Percentiles rank a stretch among this genome's conserved stretches.
Conservation (phyloP, 148 eudicot species). For the Chenopodium berlandieri region DNA sequence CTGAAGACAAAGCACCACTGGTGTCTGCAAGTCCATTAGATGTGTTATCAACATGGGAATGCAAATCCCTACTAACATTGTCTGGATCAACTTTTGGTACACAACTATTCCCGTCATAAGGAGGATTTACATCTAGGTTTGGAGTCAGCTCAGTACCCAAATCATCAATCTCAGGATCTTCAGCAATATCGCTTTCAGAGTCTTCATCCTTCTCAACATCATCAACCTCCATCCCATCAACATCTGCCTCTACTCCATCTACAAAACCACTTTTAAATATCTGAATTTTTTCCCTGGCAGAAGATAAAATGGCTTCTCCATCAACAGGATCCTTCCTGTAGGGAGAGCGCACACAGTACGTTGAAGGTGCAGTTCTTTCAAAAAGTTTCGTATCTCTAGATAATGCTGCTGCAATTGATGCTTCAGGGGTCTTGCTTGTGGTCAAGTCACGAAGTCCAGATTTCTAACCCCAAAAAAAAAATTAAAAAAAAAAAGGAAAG, state of each 20-base stretch:
- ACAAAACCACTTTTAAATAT: slow-evolving; percentile 53
- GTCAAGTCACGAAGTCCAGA: slow-evolving; percentile 92
- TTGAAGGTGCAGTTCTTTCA: slow-evolving; percentile 96
- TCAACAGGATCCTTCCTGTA: slow-evolving; percentile 80
- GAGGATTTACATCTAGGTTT: slow-evolving; percentile 34
- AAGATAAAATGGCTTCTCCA: slow-evolving; percentile 56
- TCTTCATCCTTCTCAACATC: slow-evolving; percentile 80
- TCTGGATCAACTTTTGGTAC: slow-evolving; percentile 27
- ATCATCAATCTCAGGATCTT: slow-evolving; percentile 81
- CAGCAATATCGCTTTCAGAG: slow-evolving; percentile 82
- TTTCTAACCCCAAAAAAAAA: slow-evolving; percentile 36
- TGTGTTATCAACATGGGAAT: slow-evolving; percentile 24
- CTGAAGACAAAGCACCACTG: slow-evolving; percentile 29
- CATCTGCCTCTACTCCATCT: slow-evolving; percentile 68
- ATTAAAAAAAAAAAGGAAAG: background rate
- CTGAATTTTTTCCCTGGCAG: slow-evolving; percentile 75
- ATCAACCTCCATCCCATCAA: slow-evolving; percentile 54
- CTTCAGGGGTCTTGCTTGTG: slow-evolving; percentile 97
- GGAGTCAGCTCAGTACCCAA: slow-evolving; percentile 44
- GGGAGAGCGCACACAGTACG: slow-evolving; percentile 78
- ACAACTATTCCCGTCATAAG: slow-evolving; percentile 30
- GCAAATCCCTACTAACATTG: slow-evolving; percentile 32
- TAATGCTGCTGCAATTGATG: slow-evolving; percentile 92
- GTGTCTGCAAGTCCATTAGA: slow-evolving; percentile 29
- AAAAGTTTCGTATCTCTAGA: slow-evolving; percentile 92